A percentile compares a stretch with the other conserved stretches of the same genome.
phyloP scores from a whole-genome alignment of 2,329 filamentous ascomycete genomes.

The Hortaea werneckii region DNA sequence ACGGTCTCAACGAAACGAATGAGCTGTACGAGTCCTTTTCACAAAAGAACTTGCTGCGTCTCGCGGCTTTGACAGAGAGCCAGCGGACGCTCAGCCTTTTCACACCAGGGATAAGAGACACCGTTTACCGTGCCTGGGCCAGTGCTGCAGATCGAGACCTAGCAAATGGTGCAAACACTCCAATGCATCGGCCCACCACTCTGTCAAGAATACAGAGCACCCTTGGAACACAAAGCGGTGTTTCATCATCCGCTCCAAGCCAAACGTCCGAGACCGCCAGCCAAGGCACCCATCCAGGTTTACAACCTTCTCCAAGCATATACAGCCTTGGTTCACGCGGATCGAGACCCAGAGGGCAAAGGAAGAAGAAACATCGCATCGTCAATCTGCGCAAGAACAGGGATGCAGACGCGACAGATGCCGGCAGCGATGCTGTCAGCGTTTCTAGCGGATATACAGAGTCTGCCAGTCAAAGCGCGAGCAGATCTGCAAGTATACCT shows the following conservation, averaged over 20 bases:
- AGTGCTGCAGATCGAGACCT: conserved; percentile 62
- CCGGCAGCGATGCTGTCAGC: conserved; percentile 31
- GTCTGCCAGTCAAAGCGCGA: conserved; percentile 25
- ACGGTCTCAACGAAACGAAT: conserved; percentile 67
- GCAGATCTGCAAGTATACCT: conserved; percentile 26
- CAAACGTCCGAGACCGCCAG: conserved; percentile 59
- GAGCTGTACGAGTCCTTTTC: conserved; percentile 88
- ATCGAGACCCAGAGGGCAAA: conserved; percentile 50
- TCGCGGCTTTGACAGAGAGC: conserved; percentile 75
- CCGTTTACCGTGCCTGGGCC: conserved; percentile 87
- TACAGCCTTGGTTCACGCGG: conserved; percentile 50
- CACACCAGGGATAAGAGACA: conserved; percentile 80
- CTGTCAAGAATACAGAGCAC: conserved; percentile 38
- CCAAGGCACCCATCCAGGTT: conserved; percentile 56
- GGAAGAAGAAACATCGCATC: conserved; percentile 75
- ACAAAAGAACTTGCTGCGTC: conserved; percentile 78
- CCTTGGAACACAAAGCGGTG: conserved; percentile 12
- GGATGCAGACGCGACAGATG: conserved; percentile 33
- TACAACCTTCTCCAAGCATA: conserved; percentile 42
- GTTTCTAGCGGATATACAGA: conserved; percentile 38
- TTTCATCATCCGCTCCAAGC: conserved; percentile 32
- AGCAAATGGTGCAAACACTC: conserved; percentile 29
- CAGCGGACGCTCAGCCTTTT: conserved; percentile 86
- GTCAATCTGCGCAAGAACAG: conserved; percentile 61
- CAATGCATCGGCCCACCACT: conserved; percentile 33